phyloP scores from a whole-genome alignment of 1,139 yeast genomes.

The Yamadazyma songkhlaensis region DNA sequence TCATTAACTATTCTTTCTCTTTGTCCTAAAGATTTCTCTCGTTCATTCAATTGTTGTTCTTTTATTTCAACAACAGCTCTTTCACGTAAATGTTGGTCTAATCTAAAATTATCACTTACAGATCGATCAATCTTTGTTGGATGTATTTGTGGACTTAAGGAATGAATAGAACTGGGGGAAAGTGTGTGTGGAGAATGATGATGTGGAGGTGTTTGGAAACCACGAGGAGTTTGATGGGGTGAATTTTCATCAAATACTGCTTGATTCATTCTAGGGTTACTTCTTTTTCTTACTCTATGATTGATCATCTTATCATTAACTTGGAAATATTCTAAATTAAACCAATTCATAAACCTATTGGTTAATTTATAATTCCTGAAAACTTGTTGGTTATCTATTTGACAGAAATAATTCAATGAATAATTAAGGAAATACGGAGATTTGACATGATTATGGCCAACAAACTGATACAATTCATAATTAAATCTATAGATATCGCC shows the following conservation, averaged over 20 bases:
- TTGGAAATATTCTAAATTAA: conserved; percentile 6
- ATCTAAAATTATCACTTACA: conserved; percentile 3
- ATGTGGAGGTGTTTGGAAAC: not conserved
- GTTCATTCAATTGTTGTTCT: conserved; percentile 1
- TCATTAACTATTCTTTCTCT: conserved; percentile 1
- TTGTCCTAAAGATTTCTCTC: conserved; percentile 1
- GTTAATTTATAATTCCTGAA: conserved; percentile 14
- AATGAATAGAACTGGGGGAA: conserved; percentile 3
- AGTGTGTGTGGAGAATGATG: not conserved
- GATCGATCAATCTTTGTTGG: conserved; percentile 4
- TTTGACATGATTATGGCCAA: conserved; percentile 2
- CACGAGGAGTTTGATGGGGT: not conserved
- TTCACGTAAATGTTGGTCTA: conserved; percentile 1
- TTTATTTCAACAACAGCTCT: not conserved
- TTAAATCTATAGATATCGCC: conserved; percentile 8
- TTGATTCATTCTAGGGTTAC: not conserved
- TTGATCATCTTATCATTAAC: conserved; percentile 2
- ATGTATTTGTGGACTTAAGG: conserved; percentile 3
- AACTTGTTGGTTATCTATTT: conserved; percentile 14
- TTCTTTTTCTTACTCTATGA: not conserved
- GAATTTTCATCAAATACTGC: not conserved
- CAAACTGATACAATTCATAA: conserved; percentile 6
- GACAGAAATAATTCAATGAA: conserved; percentile 13
- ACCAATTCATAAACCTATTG: conserved; percentile 11
- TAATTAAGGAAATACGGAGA: conserved; percentile 12